Evolutionary conservation across 345 rosid species (phyloP), one percentile per base, ranked within the genome.

Genomic region (Punica granatum): DNA sequence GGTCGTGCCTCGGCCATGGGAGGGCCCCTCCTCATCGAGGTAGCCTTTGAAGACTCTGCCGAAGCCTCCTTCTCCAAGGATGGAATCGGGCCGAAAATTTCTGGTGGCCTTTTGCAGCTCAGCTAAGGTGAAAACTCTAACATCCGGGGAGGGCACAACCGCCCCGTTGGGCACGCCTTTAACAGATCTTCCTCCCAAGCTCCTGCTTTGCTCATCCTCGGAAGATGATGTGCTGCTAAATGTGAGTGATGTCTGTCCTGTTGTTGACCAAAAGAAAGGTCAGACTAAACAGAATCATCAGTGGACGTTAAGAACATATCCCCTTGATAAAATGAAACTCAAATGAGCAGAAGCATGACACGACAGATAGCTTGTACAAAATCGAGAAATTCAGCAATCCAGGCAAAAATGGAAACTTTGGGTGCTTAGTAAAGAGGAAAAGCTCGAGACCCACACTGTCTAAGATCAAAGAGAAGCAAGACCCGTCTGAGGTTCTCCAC

Each of bases 171-270:
- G 73, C 39, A 48, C 54, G 23, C n/a, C 60, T 36, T 49, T 37
- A 37, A 48, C 35, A 1, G 18, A 49, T 30, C 48, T 63, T 32
- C 61, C 67, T 63, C 67, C 67, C 35, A 63, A 70, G 34, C 60
- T 71, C 65, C 34, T 32, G 69, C 65, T 66, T 16, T 51, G 37
- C n/a, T 34, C 74, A 44, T 65, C 65, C 25, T 71, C 74, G 7
- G 64, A 56, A 25, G 69, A 65, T 9, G 74, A 71, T 7, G 69
- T 41, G 46, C 74, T 71, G 74, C 74, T 71, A 41, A 71, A 64
- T 33, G 65, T 51, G 69, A 71, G 58, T 16, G 69, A 60, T 41
- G 74, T n/a, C 32, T 41, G 64, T 59, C 74, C 74, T 71, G 65
- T 42, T n/a, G 18, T 64, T 58, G 9, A 65, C 51, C 41, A 56